Percentiles rank a stretch among this genome's conserved stretches.
Evolutionary conservation across 805 yeast genomes (phyloP).

Genomic region (Yarrowia deformans): DNA sequence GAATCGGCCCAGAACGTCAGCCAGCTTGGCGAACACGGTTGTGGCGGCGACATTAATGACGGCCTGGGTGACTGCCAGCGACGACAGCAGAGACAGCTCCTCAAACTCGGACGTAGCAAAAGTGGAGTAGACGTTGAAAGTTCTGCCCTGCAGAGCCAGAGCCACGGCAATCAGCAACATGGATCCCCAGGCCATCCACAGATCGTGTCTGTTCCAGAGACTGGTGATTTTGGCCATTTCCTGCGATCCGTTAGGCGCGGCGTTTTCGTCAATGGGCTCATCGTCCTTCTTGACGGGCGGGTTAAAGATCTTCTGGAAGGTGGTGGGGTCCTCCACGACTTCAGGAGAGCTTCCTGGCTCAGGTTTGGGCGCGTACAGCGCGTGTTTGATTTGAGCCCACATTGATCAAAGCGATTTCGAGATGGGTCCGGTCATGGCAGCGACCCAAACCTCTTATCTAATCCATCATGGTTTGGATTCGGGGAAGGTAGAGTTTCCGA

Average conservation of each 20-base stretch:
- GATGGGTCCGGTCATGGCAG: no score
- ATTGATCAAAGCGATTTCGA: background rate
- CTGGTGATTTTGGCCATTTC: constrained; percentile 35
- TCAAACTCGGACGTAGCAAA: constrained; percentile 54
- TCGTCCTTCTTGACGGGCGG: constrained; percentile 8
- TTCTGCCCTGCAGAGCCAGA: constrained; percentile 19
- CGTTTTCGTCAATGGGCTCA: background rate
- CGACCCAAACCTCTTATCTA: background rate
- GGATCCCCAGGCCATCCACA: constrained; percentile 31
- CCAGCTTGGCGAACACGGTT: constrained; percentile 54
- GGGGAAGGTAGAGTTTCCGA: background rate
- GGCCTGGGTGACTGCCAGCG: constrained; percentile 53
- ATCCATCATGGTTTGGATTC: background rate
- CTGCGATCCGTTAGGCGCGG: constrained; percentile 24
- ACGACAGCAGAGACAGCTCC: constrained; percentile 54
- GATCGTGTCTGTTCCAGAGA: constrained; percentile 23
- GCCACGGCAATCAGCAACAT: constrained; percentile 32
- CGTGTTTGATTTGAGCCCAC: constrained; percentile 5
- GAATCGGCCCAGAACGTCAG: constrained; percentile 55
- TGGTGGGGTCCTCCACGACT: background rate
- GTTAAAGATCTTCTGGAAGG: constrained; percentile 14
- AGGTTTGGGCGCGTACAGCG: constrained; percentile 12
- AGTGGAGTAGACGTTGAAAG: constrained; percentile 45
- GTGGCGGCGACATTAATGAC: constrained; percentile 53
- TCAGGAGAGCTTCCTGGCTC: background rate